phyloP scores from a whole-genome alignment of 805 yeast genomes.

The Yamadazyma nakazawae region DNA sequence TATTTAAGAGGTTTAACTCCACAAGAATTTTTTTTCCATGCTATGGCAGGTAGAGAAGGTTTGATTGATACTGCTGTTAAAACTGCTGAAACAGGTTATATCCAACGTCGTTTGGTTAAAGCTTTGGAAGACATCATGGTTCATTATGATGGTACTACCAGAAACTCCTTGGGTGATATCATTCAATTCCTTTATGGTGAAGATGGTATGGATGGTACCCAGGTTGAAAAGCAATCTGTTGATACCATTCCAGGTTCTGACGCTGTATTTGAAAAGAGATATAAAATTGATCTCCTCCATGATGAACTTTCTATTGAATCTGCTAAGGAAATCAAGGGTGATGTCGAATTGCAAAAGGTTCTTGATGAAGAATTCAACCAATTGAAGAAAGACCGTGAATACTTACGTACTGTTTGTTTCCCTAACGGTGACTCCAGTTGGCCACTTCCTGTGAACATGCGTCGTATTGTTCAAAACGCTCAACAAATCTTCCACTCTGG shows the following conservation, averaged over 20 bases:
- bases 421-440: conserved; percentile 92
- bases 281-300: conserved; percentile 82
- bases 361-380: conserved; percentile 85
- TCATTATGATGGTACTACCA: conserved; percentile 96
- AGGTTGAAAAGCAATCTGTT: conserved; percentile 92
- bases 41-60: conserved; percentile 99
- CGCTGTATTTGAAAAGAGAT: conserved; percentile 74
- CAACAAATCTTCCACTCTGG: conserved; percentile 96
- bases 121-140: conserved; percentile 97
- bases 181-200: conserved; percentile 98
- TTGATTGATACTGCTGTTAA: conserved; percentile 98
- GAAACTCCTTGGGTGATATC: conserved; percentile 95
- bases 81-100: conserved; percentile 98
- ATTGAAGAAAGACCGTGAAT: conserved; percentile 69
- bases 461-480: conserved; percentile 95
- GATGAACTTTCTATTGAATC: conserved; percentile 67
- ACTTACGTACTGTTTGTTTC: conserved; percentile 77
- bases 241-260: conserved; percentile 95
- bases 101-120: conserved; percentile 95
- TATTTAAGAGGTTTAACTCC: conserved; percentile 97
- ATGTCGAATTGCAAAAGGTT: conserved; percentile 72
- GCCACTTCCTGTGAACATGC: conserved; percentile 96
- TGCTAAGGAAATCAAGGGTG: conserved; percentile 89
- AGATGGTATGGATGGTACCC: conserved; percentile 98
- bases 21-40: conserved; percentile 98